Conservation (phyloP, 768 basidiomycete genomes). For the Macrolepiota albuminosa region DNA sequence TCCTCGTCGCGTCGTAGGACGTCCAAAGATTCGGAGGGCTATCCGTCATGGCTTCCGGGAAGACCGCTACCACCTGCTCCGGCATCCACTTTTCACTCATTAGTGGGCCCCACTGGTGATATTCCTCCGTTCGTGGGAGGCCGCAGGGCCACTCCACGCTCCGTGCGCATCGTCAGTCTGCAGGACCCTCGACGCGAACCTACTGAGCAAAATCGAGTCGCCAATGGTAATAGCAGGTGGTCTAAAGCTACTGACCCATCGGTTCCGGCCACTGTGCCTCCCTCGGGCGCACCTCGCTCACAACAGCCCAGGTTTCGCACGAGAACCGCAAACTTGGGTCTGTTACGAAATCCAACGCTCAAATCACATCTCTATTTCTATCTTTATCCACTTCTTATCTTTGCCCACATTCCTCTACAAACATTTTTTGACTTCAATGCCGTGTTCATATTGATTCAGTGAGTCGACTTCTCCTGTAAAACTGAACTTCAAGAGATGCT, state of each 20-base stretch:
- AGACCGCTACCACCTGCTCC: constrained; percentile 76
- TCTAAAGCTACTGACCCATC: constrained; percentile 48
- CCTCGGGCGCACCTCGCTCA: constrained; percentile 32
- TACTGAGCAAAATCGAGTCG: constrained; percentile 45
- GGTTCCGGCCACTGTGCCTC: constrained; percentile 34
- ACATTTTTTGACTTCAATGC: constrained; percentile 89
- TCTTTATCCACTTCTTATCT: constrained; percentile 63
- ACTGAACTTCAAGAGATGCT: constrained; percentile 2
- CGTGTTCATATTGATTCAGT: constrained; percentile 81
- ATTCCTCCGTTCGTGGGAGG: constrained; percentile 43
- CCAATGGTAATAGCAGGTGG: constrained; percentile 46
- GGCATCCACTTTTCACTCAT: constrained; percentile 62
- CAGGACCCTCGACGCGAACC: constrained; percentile 49
- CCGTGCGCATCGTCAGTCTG: constrained; percentile 75
- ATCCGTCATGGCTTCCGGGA: constrained; percentile 81
- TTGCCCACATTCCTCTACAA: constrained; percentile 71
- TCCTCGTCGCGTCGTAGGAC: constrained; percentile 27
- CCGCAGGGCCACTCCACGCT: constrained; percentile 76
- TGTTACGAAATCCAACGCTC: constrained; percentile 56
- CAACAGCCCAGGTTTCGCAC: constrained; percentile 65
- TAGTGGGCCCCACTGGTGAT: constrained; percentile 35
- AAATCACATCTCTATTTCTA: constrained; percentile 59
- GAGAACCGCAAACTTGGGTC: constrained; percentile 60
- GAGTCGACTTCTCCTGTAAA: constrained; percentile 30
- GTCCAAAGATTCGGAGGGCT: constrained; percentile 56